phyloP scores from a whole-genome alignment of 2,329 filamentous ascomycete species.

The Exophiala lecanii-corni region DNA sequence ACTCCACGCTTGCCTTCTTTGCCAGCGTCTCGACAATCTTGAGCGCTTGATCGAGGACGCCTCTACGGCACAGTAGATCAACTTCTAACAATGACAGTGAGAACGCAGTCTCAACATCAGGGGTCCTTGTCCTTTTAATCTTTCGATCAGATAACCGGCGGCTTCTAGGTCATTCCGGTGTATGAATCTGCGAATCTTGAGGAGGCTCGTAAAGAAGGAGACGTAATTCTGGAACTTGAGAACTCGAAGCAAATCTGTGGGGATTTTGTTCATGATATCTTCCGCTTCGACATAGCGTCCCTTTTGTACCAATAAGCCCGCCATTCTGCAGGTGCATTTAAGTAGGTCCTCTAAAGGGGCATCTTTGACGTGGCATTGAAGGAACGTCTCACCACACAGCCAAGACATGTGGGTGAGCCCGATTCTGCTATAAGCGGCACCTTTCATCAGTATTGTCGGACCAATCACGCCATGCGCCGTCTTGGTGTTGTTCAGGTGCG shows the following conservation, averaged over 20 bases:
- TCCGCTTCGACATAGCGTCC: constrained; percentile 70
- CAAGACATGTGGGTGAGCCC: constrained; percentile 54
- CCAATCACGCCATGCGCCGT: constrained; percentile 70
- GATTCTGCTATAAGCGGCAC: constrained; percentile 70
- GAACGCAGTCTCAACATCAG: constrained; percentile 57
- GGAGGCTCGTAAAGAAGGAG: constrained; percentile 39
- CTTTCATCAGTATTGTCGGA: constrained; percentile 66
- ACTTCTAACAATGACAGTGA: constrained; percentile 57
- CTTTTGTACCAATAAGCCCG: constrained; percentile 59
- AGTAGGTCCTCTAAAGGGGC: constrained; percentile 72
- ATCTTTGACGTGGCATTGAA: constrained; percentile 63
- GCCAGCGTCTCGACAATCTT: constrained; percentile 50
- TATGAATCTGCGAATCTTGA: constrained; percentile 40
- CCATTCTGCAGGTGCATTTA: constrained; percentile 66
- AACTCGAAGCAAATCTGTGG: constrained; percentile 60
- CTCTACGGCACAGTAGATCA: constrained; percentile 53
- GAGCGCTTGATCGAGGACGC: constrained; percentile 51
- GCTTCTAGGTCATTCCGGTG: constrained; percentile 51
- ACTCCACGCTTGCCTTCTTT: constrained; percentile 46
- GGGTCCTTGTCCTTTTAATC: constrained; percentile 51
- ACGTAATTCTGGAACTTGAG: constrained; percentile 68
- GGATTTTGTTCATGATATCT: constrained; percentile 54
- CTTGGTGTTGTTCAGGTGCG: constrained; percentile 73
- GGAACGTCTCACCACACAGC: constrained; percentile 66
- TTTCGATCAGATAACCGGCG: constrained; percentile 53